Evolutionary conservation across 2,329 filamentous ascomycete species (phyloP).

Genomic region (Fusarium nanum): DNA sequence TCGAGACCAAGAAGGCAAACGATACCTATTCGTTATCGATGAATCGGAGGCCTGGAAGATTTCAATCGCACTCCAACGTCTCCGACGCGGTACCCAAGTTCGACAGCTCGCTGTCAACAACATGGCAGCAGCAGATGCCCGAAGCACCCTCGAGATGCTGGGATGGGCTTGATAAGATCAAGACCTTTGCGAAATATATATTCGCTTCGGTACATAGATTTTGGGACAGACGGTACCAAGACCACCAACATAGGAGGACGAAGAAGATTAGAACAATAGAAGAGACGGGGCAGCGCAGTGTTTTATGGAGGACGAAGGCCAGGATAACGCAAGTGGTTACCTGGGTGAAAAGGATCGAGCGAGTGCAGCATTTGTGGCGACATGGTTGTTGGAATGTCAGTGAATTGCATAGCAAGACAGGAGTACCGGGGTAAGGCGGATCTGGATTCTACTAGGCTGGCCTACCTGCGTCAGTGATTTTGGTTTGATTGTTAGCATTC

Average conservation of each 20-base stretch:
- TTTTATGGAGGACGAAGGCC: conserved; percentile 34
- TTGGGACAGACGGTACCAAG: conserved; percentile 41
- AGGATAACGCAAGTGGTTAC: conserved; percentile 23
- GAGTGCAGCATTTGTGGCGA: conserved; percentile 45
- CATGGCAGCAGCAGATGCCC: conserved; percentile 66
- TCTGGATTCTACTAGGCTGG: conserved; percentile 32
- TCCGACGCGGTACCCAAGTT: conserved; percentile 70
- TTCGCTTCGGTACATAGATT: conserved; percentile 45
- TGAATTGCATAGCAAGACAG: conserved; percentile 49
- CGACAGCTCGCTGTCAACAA: conserved; percentile 69
- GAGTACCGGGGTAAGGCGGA: conserved; percentile 45
- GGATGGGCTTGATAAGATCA: conserved; percentile 59
- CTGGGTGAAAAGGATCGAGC: conserved; percentile 33
- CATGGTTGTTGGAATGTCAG: conserved; percentile 48
- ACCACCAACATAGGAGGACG: conserved; percentile 8
- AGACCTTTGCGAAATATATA: conserved; percentile 25
- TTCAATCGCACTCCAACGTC: conserved; percentile 68
- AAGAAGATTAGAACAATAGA: conserved; percentile 21
- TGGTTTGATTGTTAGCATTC: conserved; percentile 47
- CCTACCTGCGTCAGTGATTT: conserved; percentile 37
- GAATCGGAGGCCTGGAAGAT: conserved; percentile 78
- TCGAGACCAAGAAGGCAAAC: conserved; percentile 73
- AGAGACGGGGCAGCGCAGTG: conserved; percentile 20
- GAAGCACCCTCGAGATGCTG: conserved; percentile 66
- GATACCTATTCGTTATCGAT: conserved; percentile 72